phyloP scores from a whole-genome alignment of 2,329 filamentous ascomycete species.

The Akanthomyces uredinophilus region DNA sequence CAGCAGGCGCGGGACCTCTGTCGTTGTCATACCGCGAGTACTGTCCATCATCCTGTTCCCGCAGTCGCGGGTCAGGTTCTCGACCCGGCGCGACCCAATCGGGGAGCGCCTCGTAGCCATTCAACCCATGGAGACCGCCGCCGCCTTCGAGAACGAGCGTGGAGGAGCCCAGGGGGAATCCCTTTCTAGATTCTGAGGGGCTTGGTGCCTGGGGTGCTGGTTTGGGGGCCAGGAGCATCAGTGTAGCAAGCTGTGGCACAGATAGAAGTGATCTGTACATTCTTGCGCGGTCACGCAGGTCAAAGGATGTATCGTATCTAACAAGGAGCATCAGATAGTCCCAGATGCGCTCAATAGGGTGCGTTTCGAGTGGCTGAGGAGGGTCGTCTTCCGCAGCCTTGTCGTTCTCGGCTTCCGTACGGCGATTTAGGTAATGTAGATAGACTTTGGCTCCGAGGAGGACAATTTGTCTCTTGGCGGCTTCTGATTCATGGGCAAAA shows the following conservation, averaged over 20 bases:
- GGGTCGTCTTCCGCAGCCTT: slow-evolving; percentile 29
- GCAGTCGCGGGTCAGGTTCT: slow-evolving; percentile 71
- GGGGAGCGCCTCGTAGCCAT: slow-evolving; percentile 74
- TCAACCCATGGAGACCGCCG: slow-evolving; percentile 65
- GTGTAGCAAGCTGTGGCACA: slow-evolving; percentile 78
- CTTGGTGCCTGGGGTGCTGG: slow-evolving; percentile 87
- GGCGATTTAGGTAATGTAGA: slow-evolving; percentile 73
- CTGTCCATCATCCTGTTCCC: slow-evolving; percentile 47
- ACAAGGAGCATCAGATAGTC: slow-evolving; percentile 78
- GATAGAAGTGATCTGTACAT: slow-evolving; percentile 81
- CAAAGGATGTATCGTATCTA: slow-evolving; percentile 91
- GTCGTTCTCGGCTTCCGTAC: slow-evolving; percentile 39
- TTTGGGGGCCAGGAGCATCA: slow-evolving; percentile 90
- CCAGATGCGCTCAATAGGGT: slow-evolving; percentile 75
- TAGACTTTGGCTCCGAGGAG: slow-evolving; percentile 96
- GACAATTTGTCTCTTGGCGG: slow-evolving; percentile 86
- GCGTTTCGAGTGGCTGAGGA: slow-evolving; percentile 33
- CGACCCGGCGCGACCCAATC: slow-evolving; percentile 76
- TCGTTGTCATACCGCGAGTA: slow-evolving; percentile 27
- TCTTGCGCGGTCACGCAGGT: slow-evolving; percentile 84
- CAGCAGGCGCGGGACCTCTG: slow-evolving; percentile 47
- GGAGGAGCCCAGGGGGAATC: slow-evolving; percentile 74
- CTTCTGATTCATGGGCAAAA: slow-evolving; percentile 77
- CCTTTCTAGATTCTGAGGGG: slow-evolving; percentile 77
- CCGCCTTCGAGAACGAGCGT: slow-evolving; percentile 79